These are phyloP conservation scores for Sungouiozyma intestinalis DNA, from an alignment of 805 yeast genomes.

Conservation along the genomic window DNA sequence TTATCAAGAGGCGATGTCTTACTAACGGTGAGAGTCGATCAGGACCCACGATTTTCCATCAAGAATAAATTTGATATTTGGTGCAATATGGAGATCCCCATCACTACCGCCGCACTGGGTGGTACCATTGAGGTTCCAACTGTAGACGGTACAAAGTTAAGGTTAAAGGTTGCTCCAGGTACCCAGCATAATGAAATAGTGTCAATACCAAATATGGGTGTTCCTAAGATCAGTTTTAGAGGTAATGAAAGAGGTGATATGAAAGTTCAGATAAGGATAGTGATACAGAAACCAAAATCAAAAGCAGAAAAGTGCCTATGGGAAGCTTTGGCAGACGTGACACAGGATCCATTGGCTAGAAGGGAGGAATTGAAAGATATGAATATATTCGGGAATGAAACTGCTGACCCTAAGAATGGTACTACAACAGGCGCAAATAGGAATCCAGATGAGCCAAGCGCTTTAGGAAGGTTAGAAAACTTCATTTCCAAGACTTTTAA, in stretches of 20 bases:
- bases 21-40: conserved; percentile 66
- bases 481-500: conserved; percentile 51
- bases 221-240: conserved; percentile 44
- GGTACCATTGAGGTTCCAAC: conserved; percentile 90
- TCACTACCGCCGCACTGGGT: conserved; percentile 95
- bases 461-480: conserved; percentile 44
- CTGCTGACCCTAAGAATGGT: neutral
- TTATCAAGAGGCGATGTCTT: conserved; percentile 79
- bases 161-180: conserved; percentile 74
- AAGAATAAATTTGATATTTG: conserved; percentile 52
- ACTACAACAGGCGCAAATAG: conserved; percentile 1
- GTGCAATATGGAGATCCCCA: conserved; percentile 58
- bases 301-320: conserved; percentile 80
- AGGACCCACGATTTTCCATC: conserved; percentile 63
- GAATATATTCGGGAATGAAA: neutral
- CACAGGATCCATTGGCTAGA: conserved; percentile 70
- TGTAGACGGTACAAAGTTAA: conserved; percentile 63
- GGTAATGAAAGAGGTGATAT: conserved; percentile 65
- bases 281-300: conserved; percentile 62
- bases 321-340: conserved; percentile 90
- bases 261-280: conserved; percentile 62
- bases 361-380: conserved; percentile 30
- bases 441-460: conserved; percentile 23
- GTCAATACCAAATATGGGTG: conserved; percentile 78
- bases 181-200: conserved; percentile 68